phyloP scores from a whole-genome alignment of 106 monocot genomes.

The Apostasia shenzhenica region DNA sequence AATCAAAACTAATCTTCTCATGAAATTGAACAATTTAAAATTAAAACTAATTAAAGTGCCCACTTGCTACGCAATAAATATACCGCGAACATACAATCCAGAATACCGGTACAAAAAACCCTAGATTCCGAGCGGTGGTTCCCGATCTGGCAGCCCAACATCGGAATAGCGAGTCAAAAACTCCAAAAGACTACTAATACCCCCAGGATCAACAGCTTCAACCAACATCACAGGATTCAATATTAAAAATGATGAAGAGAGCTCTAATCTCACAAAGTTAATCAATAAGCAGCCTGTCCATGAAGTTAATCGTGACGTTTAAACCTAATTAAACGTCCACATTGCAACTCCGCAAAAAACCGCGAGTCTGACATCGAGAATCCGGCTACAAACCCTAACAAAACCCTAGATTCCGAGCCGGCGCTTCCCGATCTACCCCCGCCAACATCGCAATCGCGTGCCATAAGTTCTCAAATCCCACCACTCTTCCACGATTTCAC shows the following conservation, averaged over 20 bases:
- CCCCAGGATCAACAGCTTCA: no score
- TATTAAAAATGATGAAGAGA: no score
- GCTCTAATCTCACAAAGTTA: not conserved
- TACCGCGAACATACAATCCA: no score
- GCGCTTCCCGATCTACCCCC: not conserved
- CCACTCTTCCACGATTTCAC: not conserved
- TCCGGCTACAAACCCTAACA: not conserved
- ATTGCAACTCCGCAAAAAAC: not conserved
- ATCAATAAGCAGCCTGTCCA: not conserved
- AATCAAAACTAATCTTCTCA: no score
- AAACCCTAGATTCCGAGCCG: not conserved
- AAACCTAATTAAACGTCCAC: not conserved
- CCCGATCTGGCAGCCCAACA: not conserved
- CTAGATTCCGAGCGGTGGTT: no score
- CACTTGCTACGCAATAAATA: no score
- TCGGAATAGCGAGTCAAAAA: slow-evolving; percentile 7
- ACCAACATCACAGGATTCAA: no score
- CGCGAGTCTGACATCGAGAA: not conserved
- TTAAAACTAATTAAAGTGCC: no score
- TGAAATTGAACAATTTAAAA: no score
- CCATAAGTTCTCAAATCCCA: not conserved
- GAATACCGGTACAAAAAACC: no score
- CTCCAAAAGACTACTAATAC: not conserved
- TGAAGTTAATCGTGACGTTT: not conserved
- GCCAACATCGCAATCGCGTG: not conserved